Evolutionary conservation across 163 green algal genomes (phyloP).

Genomic region (Prototheca cutis): DNA sequence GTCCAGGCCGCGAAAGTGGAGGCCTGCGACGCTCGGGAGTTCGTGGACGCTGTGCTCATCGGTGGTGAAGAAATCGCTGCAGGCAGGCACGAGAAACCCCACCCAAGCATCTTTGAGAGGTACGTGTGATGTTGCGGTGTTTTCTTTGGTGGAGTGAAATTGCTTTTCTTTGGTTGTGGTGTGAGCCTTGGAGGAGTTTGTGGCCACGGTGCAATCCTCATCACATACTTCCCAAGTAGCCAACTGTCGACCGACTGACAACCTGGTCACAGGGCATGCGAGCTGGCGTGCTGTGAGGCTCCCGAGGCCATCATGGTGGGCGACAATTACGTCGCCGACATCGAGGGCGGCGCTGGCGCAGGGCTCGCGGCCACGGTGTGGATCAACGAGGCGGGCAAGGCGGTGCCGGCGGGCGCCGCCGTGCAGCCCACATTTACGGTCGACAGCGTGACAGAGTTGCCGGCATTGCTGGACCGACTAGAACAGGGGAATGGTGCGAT

Average conservation of each 20-base stretch:
- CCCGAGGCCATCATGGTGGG: constrained; percentile 30
- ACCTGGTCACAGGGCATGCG: constrained; percentile 18
- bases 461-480: background rate
- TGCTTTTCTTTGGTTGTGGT: background rate
- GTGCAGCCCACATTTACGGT: background rate
- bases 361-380: constrained; percentile 19
- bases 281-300: constrained; percentile 15
- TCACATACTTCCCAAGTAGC: too few species aligned
- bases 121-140: too few species aligned
- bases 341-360: constrained; percentile 19
- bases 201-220: background rate
- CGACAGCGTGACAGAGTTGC: background rate
- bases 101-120: constrained; percentile 26
- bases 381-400: constrained; percentile 14
- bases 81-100: constrained; percentile 27
- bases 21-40: constrained; percentile 9
- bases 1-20: constrained; percentile 34
- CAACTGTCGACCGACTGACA: too few species aligned
- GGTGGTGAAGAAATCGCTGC: constrained; percentile 29
- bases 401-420: background rate
- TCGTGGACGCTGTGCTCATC: constrained; percentile 27
- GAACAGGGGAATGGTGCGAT: too few species aligned
- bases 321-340: constrained; percentile 18
- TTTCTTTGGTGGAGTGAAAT: background rate
- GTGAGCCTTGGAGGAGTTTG: background rate